Percentiles rank a stretch among this genome's conserved stretches.
phyloP scores from a whole-genome alignment of 2,329 filamentous ascomycete species.

The Beauveria brongniartii region DNA sequence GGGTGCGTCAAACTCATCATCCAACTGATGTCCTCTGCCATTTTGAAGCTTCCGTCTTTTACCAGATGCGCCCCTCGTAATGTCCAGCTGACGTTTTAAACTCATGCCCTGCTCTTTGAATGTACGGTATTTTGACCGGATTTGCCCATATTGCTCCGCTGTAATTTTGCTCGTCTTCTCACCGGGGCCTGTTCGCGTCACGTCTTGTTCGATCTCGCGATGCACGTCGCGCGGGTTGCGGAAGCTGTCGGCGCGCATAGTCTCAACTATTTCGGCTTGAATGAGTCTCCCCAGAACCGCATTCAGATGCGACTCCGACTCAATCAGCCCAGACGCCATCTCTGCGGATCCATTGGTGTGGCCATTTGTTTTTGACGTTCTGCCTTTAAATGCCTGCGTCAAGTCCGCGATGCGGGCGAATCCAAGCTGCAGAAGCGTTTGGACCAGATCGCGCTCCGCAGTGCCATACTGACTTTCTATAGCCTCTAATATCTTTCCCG shows the following conservation, averaged over 20 bases:
- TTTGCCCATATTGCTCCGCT: constrained; percentile 48
- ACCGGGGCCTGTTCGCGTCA: constrained; percentile 40
- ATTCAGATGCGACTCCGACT: constrained; percentile 41
- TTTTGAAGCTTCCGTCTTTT: constrained; percentile 51
- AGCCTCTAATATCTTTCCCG: constrained; percentile 71
- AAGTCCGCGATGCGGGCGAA: constrained; percentile 67
- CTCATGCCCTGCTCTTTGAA: constrained; percentile 44
- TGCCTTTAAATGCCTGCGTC: constrained; percentile 49
- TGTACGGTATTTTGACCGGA: constrained; percentile 45
- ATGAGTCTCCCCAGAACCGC: constrained; percentile 47
- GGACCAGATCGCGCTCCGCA: constrained; percentile 66
- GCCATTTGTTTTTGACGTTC: constrained; percentile 28
- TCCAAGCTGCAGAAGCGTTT: constrained; percentile 67
- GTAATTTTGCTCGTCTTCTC: constrained; percentile 53
- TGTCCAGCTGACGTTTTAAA: constrained; percentile 44
- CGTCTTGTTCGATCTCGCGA: constrained; percentile 54
- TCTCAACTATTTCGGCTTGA: constrained; percentile 58
- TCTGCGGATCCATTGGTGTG: constrained; percentile 27
- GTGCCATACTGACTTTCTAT: constrained; percentile 66
- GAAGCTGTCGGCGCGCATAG: constrained; percentile 49
- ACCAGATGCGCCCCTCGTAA: constrained; percentile 27
- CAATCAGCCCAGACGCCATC: constrained; percentile 28
- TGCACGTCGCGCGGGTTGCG: constrained; percentile 53
- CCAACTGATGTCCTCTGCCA: constrained; percentile 28
- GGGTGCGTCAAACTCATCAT: constrained; percentile 33